Base-by-base conservation (phyloP, 1,139 yeast genomes). In the Candida freyschussii region DNA sequence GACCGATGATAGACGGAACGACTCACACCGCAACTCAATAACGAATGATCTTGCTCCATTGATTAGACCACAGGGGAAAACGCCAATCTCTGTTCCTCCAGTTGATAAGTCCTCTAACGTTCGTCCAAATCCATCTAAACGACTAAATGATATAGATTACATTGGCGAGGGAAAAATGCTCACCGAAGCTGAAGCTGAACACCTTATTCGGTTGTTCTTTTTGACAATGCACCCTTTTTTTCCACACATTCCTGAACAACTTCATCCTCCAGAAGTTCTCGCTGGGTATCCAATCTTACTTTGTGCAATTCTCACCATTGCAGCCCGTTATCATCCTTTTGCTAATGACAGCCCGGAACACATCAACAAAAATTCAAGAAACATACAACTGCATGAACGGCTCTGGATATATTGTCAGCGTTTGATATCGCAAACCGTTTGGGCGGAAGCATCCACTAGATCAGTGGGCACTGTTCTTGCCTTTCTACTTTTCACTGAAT, bases 361-460 rank as follows among this genome's bases (percentile, higher is more conserved):
- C 13, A 40, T 47, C 20, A 48, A 48, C 24, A 37, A 40, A 24
- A 37, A 47, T 32, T 44, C 50, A 1, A 57, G 75, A 28, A 69
- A 78, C 50, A 65, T 79, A 17, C 79, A 72, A 45, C 69, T 79
- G 6, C 96, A 87, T 54, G 87, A 80, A 46, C 67, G 79, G 36
- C 60, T 87, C 30, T 86, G 96, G 96, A 70, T 78, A 17, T 77
- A 82, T 52, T 86, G 89, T 34, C 96, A 87, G 59, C 59, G 79
- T 43, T 64, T 86, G 37, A 79, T 87, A 29, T 82, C 95, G 2
- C 86, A 80, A 54, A 81, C 95, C 0, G 91, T 86, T 5, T 87
- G 96, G 96, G 95, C 95, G 1, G 96, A 85, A 54, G 94, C 95
- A 0, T 78, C 87, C 39, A 82, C 95, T 5, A 63, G 96, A 42